These are phyloP conservation scores for Neostapfia colusana DNA, from an alignment of 176 grass and related monocot genomes.

Conservation along the genomic window DNA sequence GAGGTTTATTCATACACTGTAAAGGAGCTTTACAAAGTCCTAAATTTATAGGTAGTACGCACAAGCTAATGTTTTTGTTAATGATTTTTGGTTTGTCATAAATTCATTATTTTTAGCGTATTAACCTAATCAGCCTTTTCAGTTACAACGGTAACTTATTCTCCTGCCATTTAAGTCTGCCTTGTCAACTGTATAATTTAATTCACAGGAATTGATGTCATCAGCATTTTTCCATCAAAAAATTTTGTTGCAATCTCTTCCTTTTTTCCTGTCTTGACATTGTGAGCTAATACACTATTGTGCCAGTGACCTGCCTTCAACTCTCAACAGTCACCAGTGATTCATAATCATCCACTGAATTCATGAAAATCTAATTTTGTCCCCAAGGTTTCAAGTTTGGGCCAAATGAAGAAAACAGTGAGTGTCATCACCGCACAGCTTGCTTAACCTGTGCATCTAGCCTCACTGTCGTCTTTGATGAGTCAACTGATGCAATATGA, in stretches of 20 bases:
- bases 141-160: too few species aligned
- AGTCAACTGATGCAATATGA: not conserved
- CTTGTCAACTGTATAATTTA: not conserved
- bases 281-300: not conserved
- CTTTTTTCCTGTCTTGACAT: not conserved
- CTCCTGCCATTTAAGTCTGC: not conserved
- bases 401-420: not conserved
- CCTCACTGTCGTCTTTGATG: not conserved
- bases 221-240: not conserved
- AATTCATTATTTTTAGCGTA: not conserved
- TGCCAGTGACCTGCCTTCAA: not conserved
- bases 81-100: not conserved
- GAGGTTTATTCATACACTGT: not conserved
- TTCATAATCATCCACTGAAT: not conserved
- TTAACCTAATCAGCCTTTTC: not conserved
- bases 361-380: not conserved
- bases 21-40: not conserved
- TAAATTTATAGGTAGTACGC: not conserved
- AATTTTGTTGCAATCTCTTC: not conserved
- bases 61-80: not conserved
- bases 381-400: not conserved
- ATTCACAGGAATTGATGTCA: not conserved
- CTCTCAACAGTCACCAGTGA: not conserved
- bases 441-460: not conserved
- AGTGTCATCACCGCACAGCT: not conserved